Evolutionary conservation across 2,329 filamentous ascomycete genomes (phyloP).

Genomic region (Chalaropsis thielavioides): DNA sequence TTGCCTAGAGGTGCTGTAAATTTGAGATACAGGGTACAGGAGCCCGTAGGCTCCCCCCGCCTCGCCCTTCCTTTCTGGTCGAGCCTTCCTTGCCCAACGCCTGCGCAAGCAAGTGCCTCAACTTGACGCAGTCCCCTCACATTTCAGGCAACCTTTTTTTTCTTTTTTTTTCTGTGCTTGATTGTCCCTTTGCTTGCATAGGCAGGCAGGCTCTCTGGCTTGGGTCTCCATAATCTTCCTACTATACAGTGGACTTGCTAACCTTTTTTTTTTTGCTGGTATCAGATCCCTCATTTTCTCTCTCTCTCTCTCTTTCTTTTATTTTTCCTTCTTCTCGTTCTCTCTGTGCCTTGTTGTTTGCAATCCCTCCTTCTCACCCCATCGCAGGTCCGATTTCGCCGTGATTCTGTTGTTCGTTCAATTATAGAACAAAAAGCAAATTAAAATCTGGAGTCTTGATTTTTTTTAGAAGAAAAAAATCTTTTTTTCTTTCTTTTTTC

Average conservation of each 20-base stretch:
- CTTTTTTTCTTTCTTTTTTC: slow-evolving; percentile 1
- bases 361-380: slow-evolving; percentile 3
- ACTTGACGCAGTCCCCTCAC: slow-evolving; percentile 6
- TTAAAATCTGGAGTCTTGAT: not conserved
- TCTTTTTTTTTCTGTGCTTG: not conserved
- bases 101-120: slow-evolving; percentile 9
- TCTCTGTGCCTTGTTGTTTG: slow-evolving; percentile 6
- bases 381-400: slow-evolving; percentile 16
- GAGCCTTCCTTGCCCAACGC: not conserved
- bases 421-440: not conserved
- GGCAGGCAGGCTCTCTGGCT: not conserved
- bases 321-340: slow-evolving; percentile 5
- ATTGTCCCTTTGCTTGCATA: not conserved
- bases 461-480: not conserved
- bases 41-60: not conserved
- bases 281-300: slow-evolving; percentile 9
- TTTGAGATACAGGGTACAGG: not conserved
- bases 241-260: not conserved
- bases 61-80: slow-evolving; percentile 17
- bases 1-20: not conserved
- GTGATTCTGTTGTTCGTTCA: slow-evolving; percentile 7
- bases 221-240: slow-evolving; percentile 1
- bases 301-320: not conserved
- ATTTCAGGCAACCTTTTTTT: slow-evolving; percentile 11
- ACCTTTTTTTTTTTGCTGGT: slow-evolving; percentile 3